These are phyloP conservation scores for Colletotrichum melonis DNA, from an alignment of 2,329 filamentous ascomycete species.

Conservation along the genomic window DNA sequence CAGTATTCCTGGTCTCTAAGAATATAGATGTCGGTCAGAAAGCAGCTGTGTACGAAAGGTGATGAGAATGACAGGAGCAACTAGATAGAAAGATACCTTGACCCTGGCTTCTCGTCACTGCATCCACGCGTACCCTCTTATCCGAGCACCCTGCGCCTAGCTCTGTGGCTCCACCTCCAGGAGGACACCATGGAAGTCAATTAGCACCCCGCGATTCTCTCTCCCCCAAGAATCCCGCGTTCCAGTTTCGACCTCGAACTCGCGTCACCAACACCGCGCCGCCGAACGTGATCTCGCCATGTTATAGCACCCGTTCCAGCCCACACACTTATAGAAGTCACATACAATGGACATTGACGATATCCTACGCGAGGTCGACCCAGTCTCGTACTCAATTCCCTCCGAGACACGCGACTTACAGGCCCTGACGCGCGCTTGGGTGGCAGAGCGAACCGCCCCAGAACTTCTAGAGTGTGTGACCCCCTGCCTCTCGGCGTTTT, in stretches of 20 bases:
- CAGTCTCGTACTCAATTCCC: constrained; percentile 63
- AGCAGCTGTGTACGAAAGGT: neutral
- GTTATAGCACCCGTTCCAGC: constrained; percentile 12
- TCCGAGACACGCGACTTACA: constrained; percentile 81
- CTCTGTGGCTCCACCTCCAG: constrained; percentile 1
- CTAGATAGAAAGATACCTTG: neutral
- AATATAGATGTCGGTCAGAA: neutral
- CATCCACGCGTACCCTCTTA: neutral
- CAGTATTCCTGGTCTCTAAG: neutral
- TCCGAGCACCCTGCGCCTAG: neutral
- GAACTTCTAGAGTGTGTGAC: constrained; percentile 81
- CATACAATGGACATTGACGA: constrained; percentile 80
- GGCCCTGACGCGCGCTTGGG: constrained; percentile 89
- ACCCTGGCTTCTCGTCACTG: too few species aligned
- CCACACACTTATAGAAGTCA: neutral
- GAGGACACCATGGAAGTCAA: constrained; percentile 25
- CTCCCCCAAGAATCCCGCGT: constrained; percentile 12
- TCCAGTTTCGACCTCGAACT: neutral
- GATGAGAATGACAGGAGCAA: neutral
- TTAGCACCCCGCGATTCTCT: constrained; percentile 12
- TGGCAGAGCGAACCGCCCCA: constrained; percentile 89
- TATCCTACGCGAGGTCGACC: constrained; percentile 80
- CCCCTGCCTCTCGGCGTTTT: neutral
- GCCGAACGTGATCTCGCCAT: neutral
- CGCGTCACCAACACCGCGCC: neutral